Conservation (phyloP, 1,284 basidiomycete species). For the Rhizoctonia solani region DNA sequence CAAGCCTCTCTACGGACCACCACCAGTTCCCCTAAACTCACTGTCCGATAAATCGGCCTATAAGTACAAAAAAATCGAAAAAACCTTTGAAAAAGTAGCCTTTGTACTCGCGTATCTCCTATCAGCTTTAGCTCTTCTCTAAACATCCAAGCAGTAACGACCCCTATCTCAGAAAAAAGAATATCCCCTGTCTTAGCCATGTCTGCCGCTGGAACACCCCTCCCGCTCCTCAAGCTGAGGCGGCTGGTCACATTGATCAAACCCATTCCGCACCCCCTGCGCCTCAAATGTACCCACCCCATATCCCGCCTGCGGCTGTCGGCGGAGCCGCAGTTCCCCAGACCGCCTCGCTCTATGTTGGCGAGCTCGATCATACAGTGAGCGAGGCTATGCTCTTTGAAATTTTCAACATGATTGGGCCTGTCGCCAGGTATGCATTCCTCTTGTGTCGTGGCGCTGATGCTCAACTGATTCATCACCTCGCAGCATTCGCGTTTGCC, state of each 20-base stretch:
- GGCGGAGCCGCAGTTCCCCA: constrained; percentile 61
- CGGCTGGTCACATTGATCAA: constrained; percentile 35
- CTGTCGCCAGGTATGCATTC: constrained; percentile 81
- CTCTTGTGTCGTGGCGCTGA: constrained; percentile 31
- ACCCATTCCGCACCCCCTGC: constrained; percentile 46
- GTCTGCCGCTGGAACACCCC: constrained; percentile 38
- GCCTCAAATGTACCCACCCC: constrained; percentile 45
- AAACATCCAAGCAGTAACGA: constrained; percentile 38
- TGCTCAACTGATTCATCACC: background rate
- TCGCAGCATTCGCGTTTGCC: constrained; percentile 96
- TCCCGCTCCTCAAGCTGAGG: constrained; percentile 32
- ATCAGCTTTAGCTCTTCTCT: constrained; percentile 26
- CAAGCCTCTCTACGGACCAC: constrained; percentile 26
- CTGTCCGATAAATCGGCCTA: constrained; percentile 22
- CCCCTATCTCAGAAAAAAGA: constrained; percentile 27
- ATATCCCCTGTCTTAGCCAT: constrained; percentile 54
- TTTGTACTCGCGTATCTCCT: constrained; percentile 28
- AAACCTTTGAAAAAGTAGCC: constrained; percentile 55
- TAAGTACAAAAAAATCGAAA: constrained; percentile 50
- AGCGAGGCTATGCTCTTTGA: constrained; percentile 99
- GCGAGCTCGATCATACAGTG: constrained; percentile 96
- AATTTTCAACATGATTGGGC: constrained; percentile 99
- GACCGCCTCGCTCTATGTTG: constrained; percentile 96
- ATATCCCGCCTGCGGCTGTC: constrained; percentile 57
- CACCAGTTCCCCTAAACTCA: constrained; percentile 37